Base-by-base conservation (phyloP, 768 basidiomycete genomes). In the Daedaleopsis nitida region DNA sequence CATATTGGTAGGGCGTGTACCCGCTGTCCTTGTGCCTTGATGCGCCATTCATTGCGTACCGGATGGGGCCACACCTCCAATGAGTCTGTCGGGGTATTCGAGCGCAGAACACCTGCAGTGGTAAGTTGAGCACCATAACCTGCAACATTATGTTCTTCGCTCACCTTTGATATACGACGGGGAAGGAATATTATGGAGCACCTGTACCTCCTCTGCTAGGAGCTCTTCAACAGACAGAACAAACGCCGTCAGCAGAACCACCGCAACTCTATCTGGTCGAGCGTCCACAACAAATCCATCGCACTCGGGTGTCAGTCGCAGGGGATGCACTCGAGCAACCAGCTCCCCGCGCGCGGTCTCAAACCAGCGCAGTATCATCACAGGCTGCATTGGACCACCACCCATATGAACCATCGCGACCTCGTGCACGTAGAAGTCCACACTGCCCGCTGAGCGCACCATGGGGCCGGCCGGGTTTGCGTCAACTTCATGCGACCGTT, bases 1-100 rank as follows among this genome's bases (percentile, higher is more conserved):
- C 77, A 78, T 0, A 80, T 49, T 3, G 73, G 74, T 17, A 77
- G 59, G 0, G 71, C 39, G 37, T 38, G 52, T 43, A n/a, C 19
- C 19, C 42, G 34, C 7, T 14, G 1, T 0, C 44, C 45, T n/a
- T 6, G 1, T 1, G 55, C 55, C 21, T 32, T 32, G 19, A 35
- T 13, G 32, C 55, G 45, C 48, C 45, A 48, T 1, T 21, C 14
- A 17, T 48, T 50, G 19, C 10, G 44, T 0, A 27, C 32, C n/a
- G 55, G 45, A 19, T 57, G 44, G 10, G 13, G 1, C 59, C 63
- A 50, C 2, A 3, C 19, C 13, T 24, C 38, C 10, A 54, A n/a
- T n/a, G n/a, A n/a, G n/a, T n/a, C n/a, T n/a, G n/a, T n/a, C n/a
- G n/a, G n/a, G n/a, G n/a, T n/a, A n/a, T n/a, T n/a, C n/a, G n/a